Conservation (phyloP, 2,329 filamentous ascomycete genomes). For the Xylaria sp. region DNA sequence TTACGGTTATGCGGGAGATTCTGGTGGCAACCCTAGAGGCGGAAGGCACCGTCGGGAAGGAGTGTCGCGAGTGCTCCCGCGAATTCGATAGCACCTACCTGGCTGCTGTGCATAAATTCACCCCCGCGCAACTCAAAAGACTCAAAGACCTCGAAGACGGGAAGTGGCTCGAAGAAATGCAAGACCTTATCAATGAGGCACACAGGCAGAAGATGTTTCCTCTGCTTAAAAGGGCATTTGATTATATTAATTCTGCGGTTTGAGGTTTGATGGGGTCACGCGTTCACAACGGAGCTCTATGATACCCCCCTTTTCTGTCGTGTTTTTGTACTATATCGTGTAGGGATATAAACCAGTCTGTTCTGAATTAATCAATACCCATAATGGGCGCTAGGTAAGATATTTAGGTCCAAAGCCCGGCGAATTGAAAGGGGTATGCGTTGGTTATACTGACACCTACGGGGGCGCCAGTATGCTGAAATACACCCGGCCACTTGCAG, state of each 20-base stretch:
- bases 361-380: too few relatives aligned
- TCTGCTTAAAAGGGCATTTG: conserved; percentile 27
- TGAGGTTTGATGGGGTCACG: background rate
- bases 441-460: too few relatives aligned
- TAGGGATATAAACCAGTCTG: too few relatives aligned
- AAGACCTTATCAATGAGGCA: conserved; percentile 33
- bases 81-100: conserved; percentile 38
- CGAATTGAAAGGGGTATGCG: too few relatives aligned
- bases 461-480: too few relatives aligned
- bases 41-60: conserved; percentile 28
- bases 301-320: background rate
- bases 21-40: conserved; percentile 38
- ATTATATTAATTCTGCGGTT: conserved; percentile 13
- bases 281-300: background rate
- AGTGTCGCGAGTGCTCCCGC: conserved; percentile 32
- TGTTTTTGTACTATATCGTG: too few relatives aligned
- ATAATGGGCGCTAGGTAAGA: too few relatives aligned
- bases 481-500: too few relatives aligned
- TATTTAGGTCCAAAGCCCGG: too few relatives aligned
- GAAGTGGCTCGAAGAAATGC: conserved; percentile 40
- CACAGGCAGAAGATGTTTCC: conserved; percentile 33
- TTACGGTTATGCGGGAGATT: conserved; percentile 42
- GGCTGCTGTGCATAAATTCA: conserved; percentile 33
- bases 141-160: conserved; percentile 38
- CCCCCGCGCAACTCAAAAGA: conserved; percentile 32